Base-by-base conservation (phyloP, 139 green algal genomes). In the Micromonas pusilla region DNA sequence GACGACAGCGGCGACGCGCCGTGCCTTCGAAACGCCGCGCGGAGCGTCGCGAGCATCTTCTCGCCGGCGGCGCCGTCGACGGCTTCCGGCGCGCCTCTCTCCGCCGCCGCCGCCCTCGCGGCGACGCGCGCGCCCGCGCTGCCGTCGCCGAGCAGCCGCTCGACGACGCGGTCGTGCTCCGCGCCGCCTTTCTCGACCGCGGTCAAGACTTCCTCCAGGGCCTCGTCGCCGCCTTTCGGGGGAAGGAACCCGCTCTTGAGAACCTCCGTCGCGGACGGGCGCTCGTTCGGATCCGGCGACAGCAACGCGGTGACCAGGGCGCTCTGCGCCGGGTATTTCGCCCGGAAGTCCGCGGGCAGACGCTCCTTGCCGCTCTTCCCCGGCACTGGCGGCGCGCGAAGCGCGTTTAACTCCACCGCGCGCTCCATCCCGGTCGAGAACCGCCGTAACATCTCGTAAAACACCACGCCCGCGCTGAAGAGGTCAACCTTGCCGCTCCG, bases 351-450 rank as follows among this genome's bases (percentile, higher is more conserved):
- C 28, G 63, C 13, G 9, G 63, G 63, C 63, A 70, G 28, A 13
- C 28, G 28, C 28, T 70, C 28, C 6, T 16, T 70, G 9, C 45
- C 45, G 45, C 45, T 57, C 45, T 57, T 9, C 9, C 45, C 45
- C 9, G 45, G 9, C 9, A 16, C 16, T 57, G 45, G 45, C 9
- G 9, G 45, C 16, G 45, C 45, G 13, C 89, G 77, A 70, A 97
- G 88, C 28, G 91, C 83, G 21, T 86, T 76, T 53, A 97, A 86
- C 74, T 89, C 70, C 66, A 88, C 39, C 0, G 83, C 83, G 0
- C 93, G 85, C 86, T 97, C 92, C 90, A 95, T 97, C 71, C 71
- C 91, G 0, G 93, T 97, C 21, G 73, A 36, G 80, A 97, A 97
- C 19, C 85, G 86, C 79, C 93, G 87, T 88, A 89, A 96, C 72